Evolutionary conservation across 164 flowering plant genomes (phyloP).

Genomic region (Stephania cephalantha): DNA sequence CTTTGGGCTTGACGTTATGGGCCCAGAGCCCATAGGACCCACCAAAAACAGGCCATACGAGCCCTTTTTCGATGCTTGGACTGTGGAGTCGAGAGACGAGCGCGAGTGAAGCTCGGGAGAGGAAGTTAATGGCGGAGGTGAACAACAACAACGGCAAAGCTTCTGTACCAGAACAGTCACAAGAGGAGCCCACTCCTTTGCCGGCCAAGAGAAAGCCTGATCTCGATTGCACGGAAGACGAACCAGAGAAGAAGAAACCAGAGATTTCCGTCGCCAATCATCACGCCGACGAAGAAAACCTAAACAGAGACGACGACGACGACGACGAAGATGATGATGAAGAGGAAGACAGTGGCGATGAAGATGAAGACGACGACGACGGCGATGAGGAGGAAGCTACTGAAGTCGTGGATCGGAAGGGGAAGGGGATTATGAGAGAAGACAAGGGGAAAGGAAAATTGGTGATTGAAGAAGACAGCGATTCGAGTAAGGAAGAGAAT

Average conservation of each 20-base stretch:
- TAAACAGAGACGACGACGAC: too few species aligned
- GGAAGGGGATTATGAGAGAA: constrained; percentile 47
- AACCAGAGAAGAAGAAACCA: constrained; percentile 34
- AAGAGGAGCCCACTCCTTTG: constrained; percentile 25
- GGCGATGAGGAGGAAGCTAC: constrained; percentile 26
- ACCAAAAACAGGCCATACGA: too few species aligned
- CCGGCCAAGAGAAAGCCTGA: constrained; percentile 45
- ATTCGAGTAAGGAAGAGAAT: constrained; percentile 27
- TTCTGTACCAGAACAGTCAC: constrained; percentile 23
- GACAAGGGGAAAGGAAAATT: constrained; percentile 60
- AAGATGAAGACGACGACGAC: constrained; percentile 27
- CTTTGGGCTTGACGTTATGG: too few species aligned
- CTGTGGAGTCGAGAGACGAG: neutral
- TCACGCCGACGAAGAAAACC: constrained; percentile 3
- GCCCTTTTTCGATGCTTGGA: too few species aligned
- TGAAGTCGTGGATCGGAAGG: constrained; percentile 42
- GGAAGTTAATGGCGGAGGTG: constrained; percentile 37
- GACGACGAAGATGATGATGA: constrained; percentile 4
- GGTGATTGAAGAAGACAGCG: constrained; percentile 29
- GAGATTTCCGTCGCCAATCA: constrained; percentile 13
- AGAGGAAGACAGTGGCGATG: constrained; percentile 18
- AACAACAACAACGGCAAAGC: constrained; percentile 15
- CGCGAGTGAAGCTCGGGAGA: neutral
- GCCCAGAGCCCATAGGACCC: too few species aligned
- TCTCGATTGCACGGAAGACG: constrained; percentile 14